These are phyloP conservation scores for Picea mariana DNA, from an alignment of 83 land plant genomes.

Conservation along the genomic window DNA sequence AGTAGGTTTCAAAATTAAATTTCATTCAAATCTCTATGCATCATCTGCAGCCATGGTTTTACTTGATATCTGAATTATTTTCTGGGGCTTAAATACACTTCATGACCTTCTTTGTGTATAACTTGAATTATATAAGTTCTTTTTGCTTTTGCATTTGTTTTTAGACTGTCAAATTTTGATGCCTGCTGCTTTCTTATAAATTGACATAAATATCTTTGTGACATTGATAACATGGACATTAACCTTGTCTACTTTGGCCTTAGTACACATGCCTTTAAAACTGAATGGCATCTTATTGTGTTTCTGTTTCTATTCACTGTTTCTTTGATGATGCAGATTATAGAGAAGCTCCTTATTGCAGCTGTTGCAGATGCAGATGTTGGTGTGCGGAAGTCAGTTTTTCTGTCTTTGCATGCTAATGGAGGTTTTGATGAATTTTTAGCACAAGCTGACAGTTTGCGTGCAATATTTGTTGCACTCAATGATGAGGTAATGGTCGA, in stretches of 20 bases:
- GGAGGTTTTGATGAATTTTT: constrained; percentile 87
- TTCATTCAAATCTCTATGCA: no score
- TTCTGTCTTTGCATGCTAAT: constrained; percentile 68
- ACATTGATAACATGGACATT: not conserved
- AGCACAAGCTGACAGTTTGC: constrained; percentile 94
- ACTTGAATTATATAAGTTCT: not conserved
- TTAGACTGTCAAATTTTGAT: not conserved
- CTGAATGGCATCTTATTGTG: not conserved
- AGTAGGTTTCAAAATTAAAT: no score
- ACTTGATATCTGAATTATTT: not conserved
- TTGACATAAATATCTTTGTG: no score
- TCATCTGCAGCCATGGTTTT: no score
- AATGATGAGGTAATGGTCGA: constrained; percentile 85
- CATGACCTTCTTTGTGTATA: not conserved
- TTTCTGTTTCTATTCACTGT: not conserved
- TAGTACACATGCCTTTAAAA: not conserved
- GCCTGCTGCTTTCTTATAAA: not conserved
- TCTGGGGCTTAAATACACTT: not conserved
- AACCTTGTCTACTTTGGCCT: not conserved
- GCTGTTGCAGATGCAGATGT: constrained; percentile 99
- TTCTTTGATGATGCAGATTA: constrained; percentile 59
- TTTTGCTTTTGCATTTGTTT: not conserved
- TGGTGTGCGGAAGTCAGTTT: constrained; percentile 80
- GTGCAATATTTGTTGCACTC: constrained; percentile 89
- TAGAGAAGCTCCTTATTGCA: constrained; percentile 93